These are phyloP conservation scores for Phialemoniopsis sp. DNA, from an alignment of 2,329 filamentous ascomycete species.

Conservation along the genomic window DNA sequence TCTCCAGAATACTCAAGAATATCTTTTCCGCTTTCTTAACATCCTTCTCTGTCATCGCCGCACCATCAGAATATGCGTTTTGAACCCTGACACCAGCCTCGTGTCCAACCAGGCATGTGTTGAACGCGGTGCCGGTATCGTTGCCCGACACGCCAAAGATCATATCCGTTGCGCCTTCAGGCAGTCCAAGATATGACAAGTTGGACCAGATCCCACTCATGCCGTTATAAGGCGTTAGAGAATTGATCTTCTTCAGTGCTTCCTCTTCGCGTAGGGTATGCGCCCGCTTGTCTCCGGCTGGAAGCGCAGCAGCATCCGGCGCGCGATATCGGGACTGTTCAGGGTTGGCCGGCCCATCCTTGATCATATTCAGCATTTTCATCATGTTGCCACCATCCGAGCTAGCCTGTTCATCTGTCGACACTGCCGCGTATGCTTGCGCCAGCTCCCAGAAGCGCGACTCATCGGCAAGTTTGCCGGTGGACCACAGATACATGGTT, in stretches of 20 bases:
- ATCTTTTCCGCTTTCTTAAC: background rate
- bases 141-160: background rate
- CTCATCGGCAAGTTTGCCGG: background rate
- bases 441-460: background rate
- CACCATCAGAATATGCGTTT: background rate
- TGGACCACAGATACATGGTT: background rate
- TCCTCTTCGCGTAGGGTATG: background rate
- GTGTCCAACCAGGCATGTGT: background rate
- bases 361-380: background rate
- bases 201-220: background rate
- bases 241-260: constrained; percentile 1
- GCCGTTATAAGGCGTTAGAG: background rate
- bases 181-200: background rate
- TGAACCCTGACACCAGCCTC: background rate
- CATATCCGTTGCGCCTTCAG: background rate
- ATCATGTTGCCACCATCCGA: background rate
- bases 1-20: background rate
- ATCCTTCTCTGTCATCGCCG: background rate
- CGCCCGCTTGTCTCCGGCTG: background rate
- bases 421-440: background rate
- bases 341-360: background rate
- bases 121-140: background rate
- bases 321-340: background rate
- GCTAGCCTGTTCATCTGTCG: background rate
- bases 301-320: background rate